Conservation (phyloP, 306 rosid genomes). For the Fragaria iinumae region DNA sequence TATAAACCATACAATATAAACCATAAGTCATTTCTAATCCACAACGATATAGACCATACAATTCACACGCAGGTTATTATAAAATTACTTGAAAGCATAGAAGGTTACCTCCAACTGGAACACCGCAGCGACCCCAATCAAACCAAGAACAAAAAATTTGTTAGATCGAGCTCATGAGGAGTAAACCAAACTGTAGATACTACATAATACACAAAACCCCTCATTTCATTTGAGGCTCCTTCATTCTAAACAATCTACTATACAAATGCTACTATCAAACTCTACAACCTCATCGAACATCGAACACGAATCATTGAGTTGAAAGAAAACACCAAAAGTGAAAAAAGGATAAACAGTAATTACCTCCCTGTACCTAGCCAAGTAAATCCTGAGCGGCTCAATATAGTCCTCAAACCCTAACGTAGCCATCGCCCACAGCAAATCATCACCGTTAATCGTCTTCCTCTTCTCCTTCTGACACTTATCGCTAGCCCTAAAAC, state of each 20-base stretch:
- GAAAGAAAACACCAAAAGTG: neutral
- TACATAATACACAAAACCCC: neutral
- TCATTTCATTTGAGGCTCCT: neutral
- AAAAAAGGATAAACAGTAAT: neutral
- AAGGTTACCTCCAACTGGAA: conserved; percentile 71
- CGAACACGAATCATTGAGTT: neutral
- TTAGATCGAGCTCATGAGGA: conserved; percentile 27
- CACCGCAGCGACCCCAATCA: conserved; percentile 28
- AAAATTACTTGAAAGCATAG: neutral
- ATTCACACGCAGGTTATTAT: conserved; percentile 2
- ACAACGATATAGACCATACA: conserved; percentile 6
- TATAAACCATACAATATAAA: conserved; percentile 15
- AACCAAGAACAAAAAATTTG: conserved; percentile 20
- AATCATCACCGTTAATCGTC: conserved; percentile 93
- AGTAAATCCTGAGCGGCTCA: conserved; percentile 88
- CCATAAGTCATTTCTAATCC: conserved; percentile 16
- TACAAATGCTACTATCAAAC: neutral
- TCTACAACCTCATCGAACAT: neutral
- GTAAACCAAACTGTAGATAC: neutral
- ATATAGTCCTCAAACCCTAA: conserved; percentile 90
- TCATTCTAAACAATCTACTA: neutral
- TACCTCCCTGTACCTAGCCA: conserved; percentile 90
- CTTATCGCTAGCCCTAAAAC: conserved; percentile 82
- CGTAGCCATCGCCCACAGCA: conserved; percentile 91
- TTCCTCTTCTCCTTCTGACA: conserved; percentile 95